These are phyloP conservation scores for Calonectria pauciramosa DNA, from an alignment of 2,329 filamentous ascomycete species.

Conservation along the genomic window DNA sequence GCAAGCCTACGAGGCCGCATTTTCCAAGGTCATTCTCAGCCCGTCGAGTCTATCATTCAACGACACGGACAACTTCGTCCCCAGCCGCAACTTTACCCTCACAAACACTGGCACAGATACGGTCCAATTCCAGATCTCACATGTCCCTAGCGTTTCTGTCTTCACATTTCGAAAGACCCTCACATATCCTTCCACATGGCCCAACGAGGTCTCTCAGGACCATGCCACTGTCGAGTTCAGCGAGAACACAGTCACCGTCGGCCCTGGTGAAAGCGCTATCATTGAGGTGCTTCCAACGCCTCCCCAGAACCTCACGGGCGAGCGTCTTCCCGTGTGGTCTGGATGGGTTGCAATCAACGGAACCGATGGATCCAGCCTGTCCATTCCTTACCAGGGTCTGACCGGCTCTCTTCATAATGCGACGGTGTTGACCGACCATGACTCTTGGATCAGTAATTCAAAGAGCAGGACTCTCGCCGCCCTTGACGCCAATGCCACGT, in stretches of 20 bases:
- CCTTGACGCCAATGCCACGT: slow-evolving; percentile 53
- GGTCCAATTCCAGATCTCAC: slow-evolving; percentile 66
- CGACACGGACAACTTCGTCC: slow-evolving; percentile 70
- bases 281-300: slow-evolving; percentile 61
- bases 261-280: slow-evolving; percentile 57
- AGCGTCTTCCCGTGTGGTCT: slow-evolving; percentile 57
- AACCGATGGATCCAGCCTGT: slow-evolving; percentile 53
- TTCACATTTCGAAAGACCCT: slow-evolving; percentile 60
- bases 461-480: slow-evolving; percentile 46
- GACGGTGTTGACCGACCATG: slow-evolving; percentile 38
- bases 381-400: slow-evolving; percentile 58
- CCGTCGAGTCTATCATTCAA: slow-evolving; percentile 74
- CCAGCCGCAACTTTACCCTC: slow-evolving; percentile 66
- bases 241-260: slow-evolving; percentile 58
- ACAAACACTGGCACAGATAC: slow-evolving; percentile 64
- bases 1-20: slow-evolving; percentile 71
- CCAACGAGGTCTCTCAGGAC: slow-evolving; percentile 57
- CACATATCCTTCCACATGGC: slow-evolving; percentile 58
- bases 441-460: slow-evolving; percentile 50
- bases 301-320: slow-evolving; percentile 52
- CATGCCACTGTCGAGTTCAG: slow-evolving; percentile 60
- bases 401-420: slow-evolving; percentile 52
- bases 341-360: slow-evolving; percentile 59
- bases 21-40: slow-evolving; percentile 65
- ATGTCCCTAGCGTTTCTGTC: slow-evolving; percentile 65